Conservation (phyloP, 2,329 filamentous ascomycete genomes). For the Arthrinium phaeospermum region DNA sequence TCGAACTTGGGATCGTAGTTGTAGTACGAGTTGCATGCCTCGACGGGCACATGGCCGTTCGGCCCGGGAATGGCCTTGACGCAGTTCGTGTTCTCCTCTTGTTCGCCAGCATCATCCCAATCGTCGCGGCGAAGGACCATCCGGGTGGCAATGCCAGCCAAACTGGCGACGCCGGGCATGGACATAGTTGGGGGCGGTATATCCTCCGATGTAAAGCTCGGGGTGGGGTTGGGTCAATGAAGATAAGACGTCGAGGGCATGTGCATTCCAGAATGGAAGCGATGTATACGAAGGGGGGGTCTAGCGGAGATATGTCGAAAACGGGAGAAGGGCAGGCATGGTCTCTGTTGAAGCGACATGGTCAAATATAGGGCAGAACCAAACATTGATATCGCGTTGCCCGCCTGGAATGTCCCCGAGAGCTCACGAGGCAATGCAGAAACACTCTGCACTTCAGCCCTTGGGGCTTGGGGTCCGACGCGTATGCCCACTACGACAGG, state of each 20-base stretch:
- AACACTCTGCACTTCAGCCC: not conserved
- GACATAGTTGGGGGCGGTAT: not conserved
- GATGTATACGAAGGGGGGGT: not conserved
- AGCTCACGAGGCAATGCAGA: not conserved
- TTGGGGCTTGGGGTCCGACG: not conserved
- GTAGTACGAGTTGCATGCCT: constrained; percentile 38
- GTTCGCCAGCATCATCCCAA: constrained; percentile 21
- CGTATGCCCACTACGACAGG: not conserved
- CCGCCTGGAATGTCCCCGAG: not conserved
- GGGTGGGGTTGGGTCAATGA: not conserved
- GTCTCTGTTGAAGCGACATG: not conserved
- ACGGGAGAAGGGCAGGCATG: not conserved
- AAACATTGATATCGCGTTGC: not conserved
- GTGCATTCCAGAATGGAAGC: not conserved
- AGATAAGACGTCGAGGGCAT: not conserved
- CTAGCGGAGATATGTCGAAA: constrained; percentile 4
- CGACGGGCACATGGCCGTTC: constrained; percentile 33
- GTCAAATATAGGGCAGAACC: not conserved
- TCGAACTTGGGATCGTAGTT: constrained; percentile 35
- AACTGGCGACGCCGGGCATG: not conserved
- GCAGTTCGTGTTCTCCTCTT: constrained; percentile 21
- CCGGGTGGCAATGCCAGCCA: not conserved
- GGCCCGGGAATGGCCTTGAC: constrained; percentile 25
- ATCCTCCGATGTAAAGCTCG: not conserved
- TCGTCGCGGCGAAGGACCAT: constrained; percentile 26